Percentiles rank a stretch among this genome's conserved stretches.
phyloP scores from a whole-genome alignment of 352 stramenopile species.

The Phytopythium helicoides region DNA sequence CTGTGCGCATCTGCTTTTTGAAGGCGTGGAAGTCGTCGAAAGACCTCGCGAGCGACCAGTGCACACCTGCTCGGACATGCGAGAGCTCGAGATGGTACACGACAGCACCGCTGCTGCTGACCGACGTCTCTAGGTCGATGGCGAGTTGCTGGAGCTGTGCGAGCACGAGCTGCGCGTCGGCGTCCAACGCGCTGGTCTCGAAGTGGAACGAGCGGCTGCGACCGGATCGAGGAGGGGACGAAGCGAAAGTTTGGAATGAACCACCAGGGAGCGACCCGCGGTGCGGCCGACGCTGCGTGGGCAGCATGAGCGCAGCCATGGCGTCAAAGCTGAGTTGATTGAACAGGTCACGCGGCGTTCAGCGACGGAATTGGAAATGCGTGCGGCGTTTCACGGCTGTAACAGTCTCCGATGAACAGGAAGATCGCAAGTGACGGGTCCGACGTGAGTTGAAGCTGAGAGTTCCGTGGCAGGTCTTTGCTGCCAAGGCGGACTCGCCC shows the following conservation, averaged over 20 bases:
- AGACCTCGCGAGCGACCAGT: conserved; percentile 26
- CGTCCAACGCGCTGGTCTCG: conserved; percentile 8
- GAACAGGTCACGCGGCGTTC: too few species aligned
- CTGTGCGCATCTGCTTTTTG: conserved; percentile 12
- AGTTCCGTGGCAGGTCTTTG: too few species aligned
- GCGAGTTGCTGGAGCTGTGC: conserved; percentile 17
- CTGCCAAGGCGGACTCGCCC: too few species aligned
- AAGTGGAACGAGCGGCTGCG: conserved; percentile 10
- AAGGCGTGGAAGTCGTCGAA: conserved; percentile 45
- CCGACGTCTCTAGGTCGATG: conserved; percentile 10
- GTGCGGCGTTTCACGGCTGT: too few species aligned
- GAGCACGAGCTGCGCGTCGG: conserved; percentile 13
- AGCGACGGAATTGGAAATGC: too few species aligned
- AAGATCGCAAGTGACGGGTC: too few species aligned
- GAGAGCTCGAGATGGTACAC: conserved; percentile 36
- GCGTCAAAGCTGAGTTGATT: too few species aligned
- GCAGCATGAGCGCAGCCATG: not conserved
- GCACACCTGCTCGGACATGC: conserved; percentile 22
- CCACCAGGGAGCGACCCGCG: conserved; percentile 2
- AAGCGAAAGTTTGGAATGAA: not conserved
- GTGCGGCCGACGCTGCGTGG: conserved; percentile 2
- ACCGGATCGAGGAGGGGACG: not conserved
- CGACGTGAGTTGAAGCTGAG: too few species aligned
- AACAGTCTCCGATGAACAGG: too few species aligned
- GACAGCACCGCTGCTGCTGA: conserved; percentile 17